Evolutionary conservation across 2,329 filamentous ascomycete species (phyloP).

Genomic region (Monosporascus ibericus): DNA sequence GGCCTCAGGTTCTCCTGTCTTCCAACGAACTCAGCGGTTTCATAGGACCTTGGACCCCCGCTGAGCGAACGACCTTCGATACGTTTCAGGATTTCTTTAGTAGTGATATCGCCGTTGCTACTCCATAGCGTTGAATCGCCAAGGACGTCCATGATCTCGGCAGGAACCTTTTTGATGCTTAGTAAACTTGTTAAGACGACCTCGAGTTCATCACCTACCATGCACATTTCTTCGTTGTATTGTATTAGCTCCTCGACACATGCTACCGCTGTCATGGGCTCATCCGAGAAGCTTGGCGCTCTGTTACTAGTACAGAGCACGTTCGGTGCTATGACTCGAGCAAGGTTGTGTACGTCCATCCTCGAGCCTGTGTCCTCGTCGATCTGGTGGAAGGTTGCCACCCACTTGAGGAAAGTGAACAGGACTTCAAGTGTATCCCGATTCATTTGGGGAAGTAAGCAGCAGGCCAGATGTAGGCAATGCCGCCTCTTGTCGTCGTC

Average conservation of each 20-base stretch:
- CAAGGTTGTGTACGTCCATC: constrained; percentile 97
- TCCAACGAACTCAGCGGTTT: constrained; percentile 51
- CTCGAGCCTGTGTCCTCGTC: constrained; percentile 96
- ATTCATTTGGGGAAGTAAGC: constrained; percentile 84
- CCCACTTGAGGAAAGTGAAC: constrained; percentile 96
- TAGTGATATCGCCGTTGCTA: constrained; percentile 79
- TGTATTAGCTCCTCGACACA: constrained; percentile 87
- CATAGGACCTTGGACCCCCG: constrained; percentile 51
- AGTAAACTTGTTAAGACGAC: constrained; percentile 2
- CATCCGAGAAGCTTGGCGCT: constrained; percentile 65
- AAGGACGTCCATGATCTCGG: constrained; percentile 80
- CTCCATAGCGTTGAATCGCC: constrained; percentile 79
- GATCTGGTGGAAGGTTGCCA: constrained; percentile 91
- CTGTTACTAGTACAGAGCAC: constrained; percentile 71
- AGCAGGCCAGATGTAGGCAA: constrained; percentile 85
- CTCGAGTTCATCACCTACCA: constrained; percentile 57
- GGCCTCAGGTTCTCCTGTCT: constrained; percentile 53
- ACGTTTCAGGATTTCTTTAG: constrained; percentile 92
- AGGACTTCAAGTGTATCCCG: constrained; percentile 92
- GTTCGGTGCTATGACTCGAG: constrained; percentile 95
- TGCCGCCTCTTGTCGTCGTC: constrained; percentile 78
- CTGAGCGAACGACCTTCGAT: constrained; percentile 68
- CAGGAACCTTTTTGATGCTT: constrained; percentile 65
- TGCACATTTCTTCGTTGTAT: constrained; percentile 93
- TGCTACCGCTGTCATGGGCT: constrained; percentile 89